phyloP scores from a whole-genome alignment of 352 stramenopile species.

The Pythium inflatum region DNA sequence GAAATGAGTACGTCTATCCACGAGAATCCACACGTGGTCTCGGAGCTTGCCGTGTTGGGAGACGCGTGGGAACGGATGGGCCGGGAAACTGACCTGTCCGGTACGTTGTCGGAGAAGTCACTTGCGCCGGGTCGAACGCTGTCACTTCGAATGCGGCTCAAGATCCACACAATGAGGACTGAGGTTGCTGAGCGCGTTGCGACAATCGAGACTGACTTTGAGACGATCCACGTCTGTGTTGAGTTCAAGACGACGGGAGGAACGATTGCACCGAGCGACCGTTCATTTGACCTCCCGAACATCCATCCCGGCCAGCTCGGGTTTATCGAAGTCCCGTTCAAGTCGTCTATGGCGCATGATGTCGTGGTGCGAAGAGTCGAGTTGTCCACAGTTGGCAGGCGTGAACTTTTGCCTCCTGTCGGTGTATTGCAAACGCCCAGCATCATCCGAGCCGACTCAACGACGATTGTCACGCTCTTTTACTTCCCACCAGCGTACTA shows the following conservation, averaged over 20 bases:
- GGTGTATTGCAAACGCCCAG: constrained; percentile 2
- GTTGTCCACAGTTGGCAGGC: background rate
- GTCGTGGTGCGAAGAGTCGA: background rate
- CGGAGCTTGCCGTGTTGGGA: constrained; percentile 5
- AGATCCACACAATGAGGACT: background rate
- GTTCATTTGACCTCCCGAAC: constrained; percentile 1
- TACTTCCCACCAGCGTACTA: constrained; percentile 20
- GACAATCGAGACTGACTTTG: constrained; percentile 19
- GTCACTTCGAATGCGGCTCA: background rate
- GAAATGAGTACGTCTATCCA: background rate
- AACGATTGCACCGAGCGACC: background rate
- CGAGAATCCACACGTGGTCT: background rate
- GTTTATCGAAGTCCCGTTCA: constrained; percentile 13
- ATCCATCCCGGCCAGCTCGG: constrained; percentile 20
- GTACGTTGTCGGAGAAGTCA: too few species aligned
- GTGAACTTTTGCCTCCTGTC: background rate
- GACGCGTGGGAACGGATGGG: background rate
- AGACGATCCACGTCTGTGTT: constrained; percentile 17
- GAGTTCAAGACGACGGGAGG: constrained; percentile 18
- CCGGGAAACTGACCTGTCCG: too few species aligned
- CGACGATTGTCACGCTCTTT: constrained; percentile 4
- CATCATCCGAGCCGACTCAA: constrained; percentile 9
- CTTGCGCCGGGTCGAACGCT: constrained; percentile 3
- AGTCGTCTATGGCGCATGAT: constrained; percentile 14
- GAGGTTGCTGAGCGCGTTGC: constrained; percentile 12